Evolutionary conservation across 331 rosid genomes (phyloP), one percentile per base, ranked within the genome.

Genomic region (Malus hybrid): DNA sequence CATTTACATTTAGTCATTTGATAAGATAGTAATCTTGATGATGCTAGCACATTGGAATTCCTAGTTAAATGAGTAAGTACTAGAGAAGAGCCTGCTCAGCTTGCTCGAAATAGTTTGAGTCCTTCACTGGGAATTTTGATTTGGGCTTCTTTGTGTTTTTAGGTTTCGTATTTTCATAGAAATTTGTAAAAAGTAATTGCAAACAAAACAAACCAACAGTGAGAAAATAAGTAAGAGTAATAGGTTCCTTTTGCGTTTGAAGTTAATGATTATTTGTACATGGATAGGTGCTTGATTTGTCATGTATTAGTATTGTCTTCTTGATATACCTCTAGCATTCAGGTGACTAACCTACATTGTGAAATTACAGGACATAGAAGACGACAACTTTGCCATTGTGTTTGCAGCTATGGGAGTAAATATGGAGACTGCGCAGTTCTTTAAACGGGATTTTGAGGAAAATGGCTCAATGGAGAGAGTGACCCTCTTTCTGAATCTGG

Each of bases 391-490:
- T 79, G 99, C 99, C 83, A 95, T 92, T 82, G 99, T 95, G 77
- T 95, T 95, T 87, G 99, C 99, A 13, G 99, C 99, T 80, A 95
- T 95, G 99, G 99, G 99, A 80, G 99, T 95, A 76, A 95, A 95
- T 85, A 95, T 95, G 99, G 99, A 95, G 86, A 89, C 99, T 68
- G 99, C 99, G 16, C 99, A 95, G 85, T 95, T 95, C 80, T 95
- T 95, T 74, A 95, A 95, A 80, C 98, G 99, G 36, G 99, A 95
- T 87, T 95, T 95, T 78, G 99, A 95, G 93, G 99, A 95, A 86
- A 92, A 95, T 84, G 99, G 99, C 48, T 95, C 99, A 44, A 95
- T 95, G 99, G 99, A 95, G 89, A 92, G 99, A 87, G 99, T 95
- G 86, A 95, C 99, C 67, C 97, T 95, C 80, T 95, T 95, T 84